Percentiles rank a stretch among this genome's conserved stretches.
Evolutionary conservation across 2,329 filamentous ascomycete genomes (phyloP).

Genomic region (Aspergillus sp.): DNA sequence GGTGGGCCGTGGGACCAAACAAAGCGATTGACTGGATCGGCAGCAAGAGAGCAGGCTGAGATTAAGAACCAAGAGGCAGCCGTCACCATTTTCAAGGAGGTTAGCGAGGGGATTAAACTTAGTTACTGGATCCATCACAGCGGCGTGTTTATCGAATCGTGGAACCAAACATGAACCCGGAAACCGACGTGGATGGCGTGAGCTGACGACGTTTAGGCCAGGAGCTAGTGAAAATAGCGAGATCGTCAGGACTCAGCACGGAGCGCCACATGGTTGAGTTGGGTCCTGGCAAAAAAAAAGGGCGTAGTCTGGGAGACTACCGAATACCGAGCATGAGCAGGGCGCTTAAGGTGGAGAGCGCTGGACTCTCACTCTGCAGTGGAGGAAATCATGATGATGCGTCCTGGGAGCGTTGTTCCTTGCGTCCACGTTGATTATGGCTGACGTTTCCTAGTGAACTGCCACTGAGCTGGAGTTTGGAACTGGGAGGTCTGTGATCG

Average conservation of each 20-base stretch:
- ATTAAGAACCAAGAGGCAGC: background rate
- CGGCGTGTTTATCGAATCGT: no score
- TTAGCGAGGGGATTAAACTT: background rate
- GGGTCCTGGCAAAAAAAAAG: background rate
- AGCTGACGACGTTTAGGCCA: no score
- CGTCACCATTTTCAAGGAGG: no score
- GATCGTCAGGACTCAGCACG: background rate
- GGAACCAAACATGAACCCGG: background rate
- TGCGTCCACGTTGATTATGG: background rate
- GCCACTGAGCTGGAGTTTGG: background rate
- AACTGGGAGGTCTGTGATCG: no score
- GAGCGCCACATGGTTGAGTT: slow-evolving; percentile 5
- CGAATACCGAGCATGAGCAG: background rate
- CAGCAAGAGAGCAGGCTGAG: background rate
- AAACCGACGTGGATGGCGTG: background rate
- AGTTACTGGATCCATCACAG: background rate
- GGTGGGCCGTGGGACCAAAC: slow-evolving; percentile 4
- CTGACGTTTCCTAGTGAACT: slow-evolving; percentile 3
- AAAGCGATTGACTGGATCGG: background rate
- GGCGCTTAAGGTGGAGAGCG: background rate
- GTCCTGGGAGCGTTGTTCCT: background rate
- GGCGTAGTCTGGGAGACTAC: slow-evolving; percentile 3
- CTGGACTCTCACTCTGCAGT: background rate
- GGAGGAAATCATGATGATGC: background rate
- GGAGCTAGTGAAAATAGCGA: slow-evolving; percentile 3